Base-by-base conservation (phyloP, 768 basidiomycete species). In the Zangia roseola region DNA sequence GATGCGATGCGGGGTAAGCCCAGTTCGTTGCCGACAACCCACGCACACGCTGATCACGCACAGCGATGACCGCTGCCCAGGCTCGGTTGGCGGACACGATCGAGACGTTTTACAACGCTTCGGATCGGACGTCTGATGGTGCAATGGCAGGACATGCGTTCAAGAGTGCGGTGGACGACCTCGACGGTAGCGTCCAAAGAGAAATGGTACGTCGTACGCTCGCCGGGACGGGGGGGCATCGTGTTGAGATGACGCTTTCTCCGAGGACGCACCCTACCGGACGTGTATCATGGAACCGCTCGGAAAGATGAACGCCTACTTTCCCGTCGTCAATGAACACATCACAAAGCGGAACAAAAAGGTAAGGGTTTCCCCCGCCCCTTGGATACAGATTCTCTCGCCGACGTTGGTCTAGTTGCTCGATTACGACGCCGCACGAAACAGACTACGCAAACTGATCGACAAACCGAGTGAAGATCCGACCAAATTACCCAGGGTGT, bases 131-230 rank as follows among this genome's bases (percentile, higher is more conserved):
- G 26, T 91, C 90, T 10, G 91, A 94, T 55, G 90, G 93, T 38
- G 97, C 95, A 9, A 97, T 98, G 92, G 89, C 94, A 0, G 90
- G 91, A 2, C 91, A 97, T 60, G 90, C 97, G 2, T 99, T 98
- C 77, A 95, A 91, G 63, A 82, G 91, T 30, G 91, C 94, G 0
- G 90, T 97, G 8, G 92, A 95, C 58, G 97, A 99, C 53, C 75
- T 98, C 37, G 97, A 99, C 59, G 77, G 81, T 1, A 86, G 84
- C 35, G 84, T 97, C 33, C 81, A 82, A 24, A 71, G 92, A 50
- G 91, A 97, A 67, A 76, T 99, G 49, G 94, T 94, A 55, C 43
- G 87, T 73, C n/a, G 23, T 28, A 47, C 28, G 26, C n/a, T 19
- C 36, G n/a, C n/a, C n/a, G n/a, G n/a, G n/a, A n/a, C n/a, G n/a